These are phyloP conservation scores for Avena atlantica DNA, from an alignment of 176 grass and related monocot genomes.

Conservation along the genomic window DNA sequence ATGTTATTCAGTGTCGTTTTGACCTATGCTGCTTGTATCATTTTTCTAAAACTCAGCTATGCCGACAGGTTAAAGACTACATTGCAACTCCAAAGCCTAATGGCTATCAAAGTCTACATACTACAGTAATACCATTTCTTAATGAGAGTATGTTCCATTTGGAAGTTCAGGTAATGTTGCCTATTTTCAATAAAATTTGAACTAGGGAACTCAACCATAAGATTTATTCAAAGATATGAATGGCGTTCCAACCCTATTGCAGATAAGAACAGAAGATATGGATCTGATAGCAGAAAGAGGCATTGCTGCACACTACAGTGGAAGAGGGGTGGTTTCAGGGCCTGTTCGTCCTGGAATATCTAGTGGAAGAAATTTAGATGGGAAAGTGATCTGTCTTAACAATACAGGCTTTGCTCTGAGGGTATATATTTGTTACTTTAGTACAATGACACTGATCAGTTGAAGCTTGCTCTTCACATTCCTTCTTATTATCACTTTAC, in stretches of 20 bases:
- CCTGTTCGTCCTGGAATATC: constrained; percentile 66
- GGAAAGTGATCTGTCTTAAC: constrained; percentile 81
- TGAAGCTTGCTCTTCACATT: constrained; percentile 23
- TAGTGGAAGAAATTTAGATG: constrained; percentile 70
- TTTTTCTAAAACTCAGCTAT: constrained; percentile 41
- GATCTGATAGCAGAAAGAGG: constrained; percentile 99
- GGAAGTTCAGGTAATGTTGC: constrained; percentile 87
- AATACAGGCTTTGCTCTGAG: constrained; percentile 85
- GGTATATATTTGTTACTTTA: constrained; percentile 56
- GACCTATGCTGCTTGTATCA: constrained; percentile 27
- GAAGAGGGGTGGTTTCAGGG: constrained; percentile 70
- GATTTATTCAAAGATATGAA: constrained; percentile 14
- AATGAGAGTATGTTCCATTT: constrained; percentile 97
- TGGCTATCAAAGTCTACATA: constrained; percentile 95
- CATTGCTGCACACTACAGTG: constrained; percentile 95
- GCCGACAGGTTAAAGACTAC: constrained; percentile 87
- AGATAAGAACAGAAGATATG: constrained; percentile 99
- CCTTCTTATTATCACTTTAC: constrained; percentile 1
- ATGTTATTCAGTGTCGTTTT: constrained; percentile 32
- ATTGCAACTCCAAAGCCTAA: constrained; percentile 99
- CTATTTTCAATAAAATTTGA: constrained; percentile 38
- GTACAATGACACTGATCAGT: constrained; percentile 30
- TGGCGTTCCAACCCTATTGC: constrained; percentile 34
- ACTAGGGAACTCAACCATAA: constrained; percentile 21
- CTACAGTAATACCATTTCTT: constrained; percentile 96